phyloP scores from a whole-genome alignment of 371 early-diverging fungal genomes.

The Mortierella sp. region DNA sequence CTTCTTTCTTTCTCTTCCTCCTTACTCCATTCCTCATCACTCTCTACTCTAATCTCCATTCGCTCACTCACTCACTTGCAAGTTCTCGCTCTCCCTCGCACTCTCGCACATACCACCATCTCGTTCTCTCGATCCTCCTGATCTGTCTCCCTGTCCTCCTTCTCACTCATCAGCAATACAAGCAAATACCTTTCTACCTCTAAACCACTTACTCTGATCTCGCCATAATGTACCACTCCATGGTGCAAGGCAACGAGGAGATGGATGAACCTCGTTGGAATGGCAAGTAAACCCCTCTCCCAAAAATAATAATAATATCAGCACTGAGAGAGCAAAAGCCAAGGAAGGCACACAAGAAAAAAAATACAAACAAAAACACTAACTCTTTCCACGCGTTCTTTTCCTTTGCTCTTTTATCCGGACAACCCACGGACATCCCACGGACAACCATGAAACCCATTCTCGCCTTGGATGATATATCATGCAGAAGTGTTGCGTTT shows the following conservation, averaged over 20 bases:
- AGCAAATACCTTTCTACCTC: background rate
- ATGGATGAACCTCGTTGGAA: conserved; percentile 54
- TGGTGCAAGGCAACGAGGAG: conserved; percentile 59
- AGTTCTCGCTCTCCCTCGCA: background rate
- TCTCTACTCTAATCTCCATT: background rate
- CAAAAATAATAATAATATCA: background rate
- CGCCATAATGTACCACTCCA: conserved; percentile 52
- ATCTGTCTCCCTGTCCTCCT: background rate
- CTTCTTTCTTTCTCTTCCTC: background rate
- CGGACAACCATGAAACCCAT: background rate
- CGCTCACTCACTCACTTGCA: background rate
- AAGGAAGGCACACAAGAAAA: background rate
- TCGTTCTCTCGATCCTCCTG: background rate
- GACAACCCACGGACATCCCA: background rate
- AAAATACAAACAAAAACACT: background rate
- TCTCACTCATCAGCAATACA: background rate
- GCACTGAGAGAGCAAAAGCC: background rate
- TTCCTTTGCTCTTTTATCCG: background rate
- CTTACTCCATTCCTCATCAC: background rate
- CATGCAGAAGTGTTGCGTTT: conserved; percentile 45
- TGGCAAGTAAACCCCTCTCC: conserved; percentile 30
- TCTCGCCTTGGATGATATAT: background rate
- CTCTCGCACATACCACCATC: background rate
- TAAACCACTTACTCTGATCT: background rate
- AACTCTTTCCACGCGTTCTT: background rate